Conservation (phyloP, 331 rosid genomes). For the Quercus phellos region DNA sequence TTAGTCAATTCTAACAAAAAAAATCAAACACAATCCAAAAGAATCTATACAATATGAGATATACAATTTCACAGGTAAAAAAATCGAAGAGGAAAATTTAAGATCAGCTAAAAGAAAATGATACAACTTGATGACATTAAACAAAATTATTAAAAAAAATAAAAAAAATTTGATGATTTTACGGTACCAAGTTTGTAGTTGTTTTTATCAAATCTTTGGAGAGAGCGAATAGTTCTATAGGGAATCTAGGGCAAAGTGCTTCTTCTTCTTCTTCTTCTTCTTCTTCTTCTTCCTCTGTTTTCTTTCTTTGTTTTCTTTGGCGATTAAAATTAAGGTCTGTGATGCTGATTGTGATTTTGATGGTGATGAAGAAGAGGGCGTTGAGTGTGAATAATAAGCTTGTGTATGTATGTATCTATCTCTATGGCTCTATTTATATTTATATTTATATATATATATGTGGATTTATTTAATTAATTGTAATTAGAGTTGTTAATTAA, state of each 20-base stretch:
- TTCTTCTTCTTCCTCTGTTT: conserved; percentile 1
- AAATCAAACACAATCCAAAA: conserved; percentile 23
- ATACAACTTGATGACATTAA: conserved; percentile 14
- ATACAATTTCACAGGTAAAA: conserved; percentile 8
- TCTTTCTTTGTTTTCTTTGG: conserved; percentile 18
- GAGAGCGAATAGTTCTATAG: conserved; percentile 33
- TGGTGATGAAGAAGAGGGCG: conserved; percentile 7
- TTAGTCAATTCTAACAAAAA: not conserved
- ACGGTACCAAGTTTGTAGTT: conserved; percentile 48
- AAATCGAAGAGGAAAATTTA: conserved; percentile 18
- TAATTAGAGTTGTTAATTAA: not conserved
- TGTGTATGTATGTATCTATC: no score
- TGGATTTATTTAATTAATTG: no score
- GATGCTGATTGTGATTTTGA: conserved; percentile 12
- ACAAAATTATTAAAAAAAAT: not conserved
- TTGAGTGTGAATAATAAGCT: conserved; percentile 5
- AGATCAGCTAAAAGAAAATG: conserved; percentile 26
- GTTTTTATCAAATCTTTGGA: conserved; percentile 49
- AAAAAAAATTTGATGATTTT: not conserved
- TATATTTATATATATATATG: no score
- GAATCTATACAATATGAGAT: not conserved
- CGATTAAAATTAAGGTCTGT: conserved; percentile 23
- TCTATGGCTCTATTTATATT: no score
- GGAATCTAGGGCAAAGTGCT: not conserved
- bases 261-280: not conserved